These are phyloP conservation scores for Psidium guajava DNA, from an alignment of 345 rosid genomes.

Conservation along the genomic window DNA sequence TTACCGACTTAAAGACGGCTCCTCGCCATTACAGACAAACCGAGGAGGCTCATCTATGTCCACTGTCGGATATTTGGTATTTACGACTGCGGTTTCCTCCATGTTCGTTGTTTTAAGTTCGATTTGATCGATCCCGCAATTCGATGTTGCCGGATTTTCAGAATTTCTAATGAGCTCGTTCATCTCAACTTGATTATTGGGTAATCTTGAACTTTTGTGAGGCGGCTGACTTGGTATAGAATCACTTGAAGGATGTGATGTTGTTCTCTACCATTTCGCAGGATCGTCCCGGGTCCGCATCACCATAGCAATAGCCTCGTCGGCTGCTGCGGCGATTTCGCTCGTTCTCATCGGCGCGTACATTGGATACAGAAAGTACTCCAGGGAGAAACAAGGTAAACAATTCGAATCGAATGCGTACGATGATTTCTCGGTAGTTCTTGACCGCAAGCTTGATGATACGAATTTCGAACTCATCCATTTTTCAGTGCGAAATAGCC, in stretches of 20 bases:
- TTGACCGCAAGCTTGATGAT: neutral
- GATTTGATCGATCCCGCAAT: neutral
- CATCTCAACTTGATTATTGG: neutral
- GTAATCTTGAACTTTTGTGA: neutral
- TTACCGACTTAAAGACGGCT: neutral
- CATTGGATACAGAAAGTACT: neutral
- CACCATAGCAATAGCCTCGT: neutral
- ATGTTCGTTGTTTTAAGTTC: neutral
- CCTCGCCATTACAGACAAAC: neutral
- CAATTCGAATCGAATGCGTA: neutral
- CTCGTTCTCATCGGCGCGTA: neutral
- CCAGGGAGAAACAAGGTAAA: slow-evolving; percentile 1
- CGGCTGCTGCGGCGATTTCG: neutral
- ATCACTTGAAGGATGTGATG: neutral
- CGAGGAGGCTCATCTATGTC: neutral
- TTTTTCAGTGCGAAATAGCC: neutral
- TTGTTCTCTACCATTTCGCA: neutral
- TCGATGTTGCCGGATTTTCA: neutral
- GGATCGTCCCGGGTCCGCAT: neutral
- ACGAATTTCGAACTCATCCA: neutral
- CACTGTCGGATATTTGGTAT: neutral
- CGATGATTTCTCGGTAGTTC: neutral
- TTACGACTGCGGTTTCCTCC: neutral
- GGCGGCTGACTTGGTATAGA: neutral
- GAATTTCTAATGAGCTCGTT: neutral